Base-by-base conservation (phyloP, 2,329 filamentous ascomycete genomes). In the Paracorniculantispora psalliotae region DNA sequence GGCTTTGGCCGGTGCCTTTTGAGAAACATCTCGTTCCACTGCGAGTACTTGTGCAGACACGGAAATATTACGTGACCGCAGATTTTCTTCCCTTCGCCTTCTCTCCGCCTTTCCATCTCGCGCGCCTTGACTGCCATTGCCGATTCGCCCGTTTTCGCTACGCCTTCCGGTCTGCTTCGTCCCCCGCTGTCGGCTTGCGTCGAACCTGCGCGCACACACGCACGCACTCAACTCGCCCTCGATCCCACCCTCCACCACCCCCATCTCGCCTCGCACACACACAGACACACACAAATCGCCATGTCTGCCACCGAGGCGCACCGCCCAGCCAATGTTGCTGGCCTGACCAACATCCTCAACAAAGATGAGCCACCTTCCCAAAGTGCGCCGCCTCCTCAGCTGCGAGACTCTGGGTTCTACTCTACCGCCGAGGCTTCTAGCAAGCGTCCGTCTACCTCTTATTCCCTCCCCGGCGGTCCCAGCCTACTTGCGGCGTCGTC, bases 371-470 rank as follows among this genome's bases (percentile, higher is more conserved):
- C 64, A 35, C 63, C 67, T 17, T 60, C 62, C 39, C 63, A 68
- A 30, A 67, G 66, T 59, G 65, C 65, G 49, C 66, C 69, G 33
- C 63, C 66, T 35, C 69, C 67, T 35, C 72, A 73, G 52, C 65
- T 75, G 58, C 71, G 74, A 61, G 75, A 77, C 52, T 77, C 75
- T 49, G 75, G 75, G 30, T 77, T 77, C 62, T 77, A 76, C 58
- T 77, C 75, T n/a, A 76, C 75, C 46, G 66, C 71, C 49, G 75
- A 77, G 65, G 68, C 71, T 54, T 75, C 75, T 41, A 77, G 75
- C 68, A 77, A 76, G 67, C 75, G 75, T 77, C 73, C 26, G 70
- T 69, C 33, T 48, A 39, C 23, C 56, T 62, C 52, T 21, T n/a
- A 9, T 26, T 48, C 63, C 9, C 23, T 47, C 57, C n/a, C 25